Evolutionary conservation across 345 rosid genomes (phyloP).

Genomic region (Bruguiera parviflora): DNA sequence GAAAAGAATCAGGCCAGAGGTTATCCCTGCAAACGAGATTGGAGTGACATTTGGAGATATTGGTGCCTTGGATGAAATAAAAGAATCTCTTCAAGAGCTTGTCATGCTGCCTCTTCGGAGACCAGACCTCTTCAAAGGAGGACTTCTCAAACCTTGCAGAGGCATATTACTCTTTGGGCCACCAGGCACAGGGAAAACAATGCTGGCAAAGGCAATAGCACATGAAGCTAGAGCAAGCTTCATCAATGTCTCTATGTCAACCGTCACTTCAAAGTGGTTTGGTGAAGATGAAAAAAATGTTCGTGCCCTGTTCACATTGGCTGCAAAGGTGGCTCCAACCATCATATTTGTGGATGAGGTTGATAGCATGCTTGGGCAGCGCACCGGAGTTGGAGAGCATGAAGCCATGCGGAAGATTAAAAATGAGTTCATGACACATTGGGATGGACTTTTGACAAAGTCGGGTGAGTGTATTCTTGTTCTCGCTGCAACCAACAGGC

Average conservation of each 20-base stretch:
- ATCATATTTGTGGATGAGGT: slow-evolving; percentile 97
- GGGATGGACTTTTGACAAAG: slow-evolving; percentile 96
- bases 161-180: slow-evolving; percentile 96
- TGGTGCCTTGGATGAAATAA: slow-evolving; percentile 83
- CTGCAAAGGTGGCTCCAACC: slow-evolving; percentile 95
- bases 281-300: slow-evolving; percentile 99
- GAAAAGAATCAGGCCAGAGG: slow-evolving; percentile 97
- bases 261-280: slow-evolving; percentile 98
- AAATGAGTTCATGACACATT: slow-evolving; percentile 97
- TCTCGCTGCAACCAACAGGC: slow-evolving; percentile 99
- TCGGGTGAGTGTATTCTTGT: slow-evolving; percentile 82
- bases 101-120: slow-evolving; percentile 98
- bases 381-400: slow-evolving; percentile 92
- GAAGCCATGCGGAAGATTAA: slow-evolving; percentile 98
- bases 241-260: slow-evolving; percentile 98
- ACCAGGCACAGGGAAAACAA: slow-evolving; percentile 99
- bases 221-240: slow-evolving; percentile 99
- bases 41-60: slow-evolving; percentile 96
- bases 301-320: slow-evolving; percentile 82
- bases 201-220: slow-evolving; percentile 98
- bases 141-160: slow-evolving; percentile 94
- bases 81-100: slow-evolving; percentile 93
- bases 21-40: slow-evolving; percentile 87
- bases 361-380: slow-evolving; percentile 99
- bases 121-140: slow-evolving; percentile 94